Evolutionary conservation across 352 stramenopile genomes (phyloP).

Genomic region (Albugo laibachii): DNA sequence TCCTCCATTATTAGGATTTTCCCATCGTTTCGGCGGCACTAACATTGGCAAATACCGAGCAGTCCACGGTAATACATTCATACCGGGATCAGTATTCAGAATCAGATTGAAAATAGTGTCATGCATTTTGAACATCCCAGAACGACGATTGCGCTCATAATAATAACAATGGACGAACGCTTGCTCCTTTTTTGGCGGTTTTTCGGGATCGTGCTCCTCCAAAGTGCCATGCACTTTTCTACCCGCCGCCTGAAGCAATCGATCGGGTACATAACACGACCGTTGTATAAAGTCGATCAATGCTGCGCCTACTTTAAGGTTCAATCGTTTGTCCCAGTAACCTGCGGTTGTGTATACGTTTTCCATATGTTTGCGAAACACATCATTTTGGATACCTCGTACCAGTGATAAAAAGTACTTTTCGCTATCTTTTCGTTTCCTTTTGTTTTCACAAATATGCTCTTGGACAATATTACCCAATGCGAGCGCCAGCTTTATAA

Average conservation of each 20-base stretch:
- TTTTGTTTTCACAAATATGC: constrained; percentile 40
- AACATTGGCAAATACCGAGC: constrained; percentile 91
- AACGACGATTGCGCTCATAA: constrained; percentile 13
- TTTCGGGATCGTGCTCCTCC: constrained; percentile 13
- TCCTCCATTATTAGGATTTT: constrained; percentile 71
- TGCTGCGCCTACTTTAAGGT: constrained; percentile 78
- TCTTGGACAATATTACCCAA: constrained; percentile 63
- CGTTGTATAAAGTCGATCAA: constrained; percentile 63
- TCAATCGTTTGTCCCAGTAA: constrained; percentile 72
- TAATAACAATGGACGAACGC: constrained; percentile 53
- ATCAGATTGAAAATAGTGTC: constrained; percentile 28
- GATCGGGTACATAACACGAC: constrained; percentile 44
- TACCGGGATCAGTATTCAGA: constrained; percentile 23
- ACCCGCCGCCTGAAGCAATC: background rate
- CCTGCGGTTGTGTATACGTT: constrained; percentile 51
- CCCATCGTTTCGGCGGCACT: constrained; percentile 86
- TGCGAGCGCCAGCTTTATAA: constrained; percentile 54
- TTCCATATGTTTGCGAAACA: constrained; percentile 2
- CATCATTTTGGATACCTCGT: background rate
- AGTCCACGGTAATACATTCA: constrained; percentile 55
- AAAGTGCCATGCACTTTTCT: constrained; percentile 14
- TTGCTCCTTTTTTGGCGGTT: background rate
- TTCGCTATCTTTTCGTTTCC: constrained; percentile 13
- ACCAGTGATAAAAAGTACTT: constrained; percentile 9
- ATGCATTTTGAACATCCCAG: constrained; percentile 59